phyloP scores from a whole-genome alignment of 768 basidiomycete genomes.

The Suillus cothurnatus region DNA sequence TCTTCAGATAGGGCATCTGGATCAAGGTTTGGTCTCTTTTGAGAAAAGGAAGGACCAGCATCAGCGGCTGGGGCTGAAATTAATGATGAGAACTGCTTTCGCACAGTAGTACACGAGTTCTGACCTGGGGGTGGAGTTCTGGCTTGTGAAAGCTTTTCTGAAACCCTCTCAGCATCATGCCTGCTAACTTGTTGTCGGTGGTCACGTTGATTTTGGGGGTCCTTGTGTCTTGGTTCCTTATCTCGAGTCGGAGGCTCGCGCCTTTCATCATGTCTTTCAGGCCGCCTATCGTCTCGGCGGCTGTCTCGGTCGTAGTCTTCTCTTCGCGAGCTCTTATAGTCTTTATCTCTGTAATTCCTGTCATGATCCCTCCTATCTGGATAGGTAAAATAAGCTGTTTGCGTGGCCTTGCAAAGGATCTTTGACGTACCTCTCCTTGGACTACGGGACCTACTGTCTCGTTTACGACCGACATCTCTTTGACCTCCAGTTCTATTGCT shows the following conservation, averaged over 20 bases:
- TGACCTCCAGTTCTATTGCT: conserved; percentile 35
- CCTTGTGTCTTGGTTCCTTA: conserved; percentile 29
- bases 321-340: conserved; percentile 37
- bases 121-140: conserved; percentile 7
- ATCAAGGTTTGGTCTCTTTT: conserved; percentile 40
- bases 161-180: neutral
- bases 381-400: neutral
- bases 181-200: conserved; percentile 21
- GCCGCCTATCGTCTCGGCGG: conserved; percentile 33
- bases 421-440: conserved; percentile 34
- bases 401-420: neutral
- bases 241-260: conserved; percentile 27
- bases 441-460: conserved; percentile 42
- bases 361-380: conserved; percentile 39
- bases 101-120: neutral
- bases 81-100: neutral
- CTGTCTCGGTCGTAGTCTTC: conserved; percentile 34
- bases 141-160: neutral
- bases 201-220: conserved; percentile 25
- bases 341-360: conserved; percentile 40
- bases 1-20: conserved; percentile 50
- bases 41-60: conserved; percentile 9
- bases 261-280: conserved; percentile 37
- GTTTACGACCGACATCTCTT: conserved; percentile 36
- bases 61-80: neutral